phyloP scores from a whole-genome alignment of 768 basidiomycete species.

The Amanita pseudoporphyria region DNA sequence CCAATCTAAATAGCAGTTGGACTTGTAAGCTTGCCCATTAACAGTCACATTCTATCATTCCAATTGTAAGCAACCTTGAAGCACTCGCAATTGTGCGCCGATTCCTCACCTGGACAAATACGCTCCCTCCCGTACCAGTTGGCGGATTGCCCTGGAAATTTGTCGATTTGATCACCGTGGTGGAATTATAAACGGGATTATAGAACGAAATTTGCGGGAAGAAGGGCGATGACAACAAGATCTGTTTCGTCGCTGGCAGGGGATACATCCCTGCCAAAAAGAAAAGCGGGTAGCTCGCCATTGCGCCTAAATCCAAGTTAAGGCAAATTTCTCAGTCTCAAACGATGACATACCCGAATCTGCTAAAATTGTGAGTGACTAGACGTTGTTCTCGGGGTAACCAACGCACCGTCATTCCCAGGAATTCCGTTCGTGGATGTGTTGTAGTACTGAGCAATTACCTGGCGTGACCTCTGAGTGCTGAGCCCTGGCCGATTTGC shows the following conservation, averaged over 20 bases:
- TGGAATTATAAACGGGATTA: conserved; percentile 48
- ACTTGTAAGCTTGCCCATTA: conserved; percentile 47
- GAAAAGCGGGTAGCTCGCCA: conserved; percentile 54
- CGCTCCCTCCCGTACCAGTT: conserved; percentile 40
- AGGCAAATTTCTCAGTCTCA: conserved; percentile 15
- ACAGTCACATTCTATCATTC: conserved; percentile 42
- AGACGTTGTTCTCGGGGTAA: background rate
- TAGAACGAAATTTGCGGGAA: conserved; percentile 52
- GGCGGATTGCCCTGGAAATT: conserved; percentile 44
- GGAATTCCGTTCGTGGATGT: conserved; percentile 47
- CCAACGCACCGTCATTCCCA: conserved; percentile 48
- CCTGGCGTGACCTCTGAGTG: conserved; percentile 44
- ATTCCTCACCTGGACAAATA: conserved; percentile 43
- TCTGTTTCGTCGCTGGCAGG: conserved; percentile 49
- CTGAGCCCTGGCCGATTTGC: conserved; percentile 50
- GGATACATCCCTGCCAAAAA: conserved; percentile 55
- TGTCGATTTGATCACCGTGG: conserved; percentile 41
- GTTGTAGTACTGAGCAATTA: conserved; percentile 48
- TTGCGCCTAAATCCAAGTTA: conserved; percentile 33
- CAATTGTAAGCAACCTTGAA: background rate
- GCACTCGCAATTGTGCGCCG: background rate
- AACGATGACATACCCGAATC: conserved; percentile 17
- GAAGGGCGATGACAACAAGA: conserved; percentile 52
- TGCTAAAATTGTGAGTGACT: conserved; percentile 1
- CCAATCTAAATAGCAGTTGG: conserved; percentile 60